These are phyloP conservation scores for Cryphonectria japonica DNA, from an alignment of 2,329 filamentous ascomycete genomes.

Conservation along the genomic window DNA sequence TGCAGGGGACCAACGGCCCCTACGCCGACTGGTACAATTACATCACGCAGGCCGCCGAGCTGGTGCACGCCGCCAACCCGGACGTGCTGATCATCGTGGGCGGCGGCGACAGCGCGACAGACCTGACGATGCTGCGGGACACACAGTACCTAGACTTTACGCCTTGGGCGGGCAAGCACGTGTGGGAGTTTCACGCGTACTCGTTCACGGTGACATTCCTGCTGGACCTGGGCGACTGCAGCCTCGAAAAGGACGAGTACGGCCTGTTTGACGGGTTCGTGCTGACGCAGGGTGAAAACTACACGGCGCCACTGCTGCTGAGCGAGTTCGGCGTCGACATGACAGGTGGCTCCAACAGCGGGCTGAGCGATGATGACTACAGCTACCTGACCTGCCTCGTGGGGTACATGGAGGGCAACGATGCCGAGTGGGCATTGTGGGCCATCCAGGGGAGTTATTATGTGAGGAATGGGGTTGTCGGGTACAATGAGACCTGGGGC, in stretches of 20 bases:
- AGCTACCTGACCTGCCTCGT: slow-evolving; percentile 56
- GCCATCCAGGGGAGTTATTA: slow-evolving; percentile 63
- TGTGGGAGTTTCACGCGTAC: slow-evolving; percentile 66
- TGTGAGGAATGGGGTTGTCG: slow-evolving; percentile 52
- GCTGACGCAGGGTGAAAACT: slow-evolving; percentile 49
- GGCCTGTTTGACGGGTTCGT: slow-evolving; percentile 56
- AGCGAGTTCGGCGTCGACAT: slow-evolving; percentile 63
- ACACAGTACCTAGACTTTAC: slow-evolving; percentile 46
- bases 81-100: slow-evolving; percentile 58
- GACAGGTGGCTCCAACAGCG: slow-evolving; percentile 44
- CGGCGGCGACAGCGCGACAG: slow-evolving; percentile 57
- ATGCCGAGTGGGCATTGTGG: slow-evolving; percentile 65
- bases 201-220: slow-evolving; percentile 55
- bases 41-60: slow-evolving; percentile 50
- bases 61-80: slow-evolving; percentile 56
- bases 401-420: slow-evolving; percentile 57
- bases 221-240: slow-evolving; percentile 47
- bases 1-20: slow-evolving; percentile 50
- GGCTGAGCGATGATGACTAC: slow-evolving; percentile 48
- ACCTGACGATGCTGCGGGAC: slow-evolving; percentile 50
- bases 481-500: slow-evolving; percentile 59
- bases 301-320: slow-evolving; percentile 59
- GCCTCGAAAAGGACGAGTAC: slow-evolving; percentile 46
- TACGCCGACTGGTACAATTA: slow-evolving; percentile 55
- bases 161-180: slow-evolving; percentile 54